Conservation (phyloP, 768 basidiomycete species). For the Omphalotus guepiniiformis region DNA sequence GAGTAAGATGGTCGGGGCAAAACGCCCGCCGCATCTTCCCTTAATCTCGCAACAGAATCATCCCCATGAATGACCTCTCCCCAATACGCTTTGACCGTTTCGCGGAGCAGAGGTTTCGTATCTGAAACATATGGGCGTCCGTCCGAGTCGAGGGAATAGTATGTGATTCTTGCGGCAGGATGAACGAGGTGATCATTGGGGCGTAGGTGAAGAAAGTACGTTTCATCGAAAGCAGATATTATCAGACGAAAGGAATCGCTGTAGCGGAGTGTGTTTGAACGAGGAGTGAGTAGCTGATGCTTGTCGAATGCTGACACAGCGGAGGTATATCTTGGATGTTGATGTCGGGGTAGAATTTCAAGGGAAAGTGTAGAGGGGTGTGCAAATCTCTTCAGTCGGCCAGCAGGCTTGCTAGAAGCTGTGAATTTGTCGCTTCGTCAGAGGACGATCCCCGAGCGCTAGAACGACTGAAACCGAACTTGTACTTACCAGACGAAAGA, state of each 20-base stretch:
- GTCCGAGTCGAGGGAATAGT: conserved; percentile 48
- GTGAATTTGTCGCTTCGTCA: background rate
- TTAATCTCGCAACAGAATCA: conserved; percentile 49
- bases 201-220: conserved; percentile 67
- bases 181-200: conserved; percentile 79
- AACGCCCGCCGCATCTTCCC: conserved; percentile 59
- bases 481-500: conserved; percentile 4
- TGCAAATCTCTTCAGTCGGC: conserved; percentile 45
- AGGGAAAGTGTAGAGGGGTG: conserved; percentile 49
- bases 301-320: conserved; percentile 23
- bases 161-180: conserved; percentile 68
- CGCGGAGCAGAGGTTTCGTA: conserved; percentile 58
- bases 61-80: conserved; percentile 70
- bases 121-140: conserved; percentile 47
- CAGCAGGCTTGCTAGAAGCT: conserved; percentile 43
- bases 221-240: conserved; percentile 60
- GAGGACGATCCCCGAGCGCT: background rate
- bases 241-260: conserved; percentile 70
- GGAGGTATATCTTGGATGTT: conserved; percentile 17
- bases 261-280: conserved; percentile 51
- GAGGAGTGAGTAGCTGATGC: conserved; percentile 27
- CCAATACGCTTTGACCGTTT: conserved; percentile 63
- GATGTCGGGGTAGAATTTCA: conserved; percentile 50
- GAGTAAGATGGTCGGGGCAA: conserved; percentile 31
- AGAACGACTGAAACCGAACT: background rate